phyloP scores from a whole-genome alignment of 495 filamentous ascomycete genomes.

The Cercophora scortea region DNA sequence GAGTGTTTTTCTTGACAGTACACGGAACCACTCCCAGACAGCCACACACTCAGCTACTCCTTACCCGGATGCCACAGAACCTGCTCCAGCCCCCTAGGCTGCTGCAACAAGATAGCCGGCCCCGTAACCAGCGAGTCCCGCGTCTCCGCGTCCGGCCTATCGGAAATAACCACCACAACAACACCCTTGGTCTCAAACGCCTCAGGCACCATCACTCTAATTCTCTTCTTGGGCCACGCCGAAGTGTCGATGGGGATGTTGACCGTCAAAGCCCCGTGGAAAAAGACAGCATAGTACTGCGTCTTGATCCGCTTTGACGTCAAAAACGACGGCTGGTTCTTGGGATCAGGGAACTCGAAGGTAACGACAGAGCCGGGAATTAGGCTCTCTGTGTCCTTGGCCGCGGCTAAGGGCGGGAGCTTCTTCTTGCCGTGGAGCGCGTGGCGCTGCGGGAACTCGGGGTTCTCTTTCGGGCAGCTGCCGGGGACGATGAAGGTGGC shows the following conservation, averaged over 20 bases:
- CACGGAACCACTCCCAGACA: no score
- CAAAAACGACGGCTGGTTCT: constrained; percentile 32
- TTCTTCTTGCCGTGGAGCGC: constrained; percentile 13
- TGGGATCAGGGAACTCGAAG: constrained; percentile 30
- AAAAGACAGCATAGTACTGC: constrained; percentile 47
- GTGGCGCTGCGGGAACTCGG: constrained; percentile 37
- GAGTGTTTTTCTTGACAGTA: no score
- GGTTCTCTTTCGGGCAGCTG: constrained; percentile 42
- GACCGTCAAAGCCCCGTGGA: constrained; percentile 37
- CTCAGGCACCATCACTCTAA: constrained; percentile 33
- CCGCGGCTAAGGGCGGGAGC: constrained; percentile 33
- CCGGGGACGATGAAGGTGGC: constrained; percentile 39
- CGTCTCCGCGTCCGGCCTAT: constrained; percentile 37
- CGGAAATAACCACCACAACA: constrained; percentile 38
- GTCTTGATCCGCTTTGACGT: neutral
- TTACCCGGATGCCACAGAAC: no score
- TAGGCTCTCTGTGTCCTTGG: constrained; percentile 26
- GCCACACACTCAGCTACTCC: no score
- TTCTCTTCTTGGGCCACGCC: constrained; percentile 17
- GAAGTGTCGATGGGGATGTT: constrained; percentile 37
- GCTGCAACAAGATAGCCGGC: constrained; percentile 32
- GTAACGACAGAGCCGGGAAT: constrained; percentile 35
- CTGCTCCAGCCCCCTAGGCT: constrained; percentile 14
- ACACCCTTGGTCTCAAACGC: constrained; percentile 43
- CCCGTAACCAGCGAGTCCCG: constrained; percentile 31